These are phyloP conservation scores for Athelia psychrophila DNA, from an alignment of 1,284 basidiomycete species.

Conservation along the genomic window DNA sequence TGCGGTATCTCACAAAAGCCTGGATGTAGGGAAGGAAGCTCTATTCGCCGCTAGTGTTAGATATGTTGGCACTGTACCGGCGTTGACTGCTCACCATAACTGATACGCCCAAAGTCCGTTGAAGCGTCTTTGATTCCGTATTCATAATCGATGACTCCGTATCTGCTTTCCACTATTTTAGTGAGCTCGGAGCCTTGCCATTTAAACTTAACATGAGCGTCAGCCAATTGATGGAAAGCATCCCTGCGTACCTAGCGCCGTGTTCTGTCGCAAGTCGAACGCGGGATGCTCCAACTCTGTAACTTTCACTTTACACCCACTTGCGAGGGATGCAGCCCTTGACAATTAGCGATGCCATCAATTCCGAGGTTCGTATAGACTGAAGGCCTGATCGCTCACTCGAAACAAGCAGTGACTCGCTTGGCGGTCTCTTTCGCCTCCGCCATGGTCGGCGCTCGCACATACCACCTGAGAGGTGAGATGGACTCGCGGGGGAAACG, in stretches of 20 bases:
- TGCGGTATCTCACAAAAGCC: constrained; percentile 35
- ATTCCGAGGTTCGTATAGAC: neutral
- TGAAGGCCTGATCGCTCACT: constrained; percentile 39
- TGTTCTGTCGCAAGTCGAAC: constrained; percentile 67
- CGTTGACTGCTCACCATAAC: constrained; percentile 35
- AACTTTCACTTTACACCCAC: constrained; percentile 63
- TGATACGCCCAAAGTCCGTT: constrained; percentile 63
- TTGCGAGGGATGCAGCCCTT: constrained; percentile 69
- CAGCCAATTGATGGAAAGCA: neutral
- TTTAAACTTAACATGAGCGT: neutral
- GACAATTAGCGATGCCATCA: no score
- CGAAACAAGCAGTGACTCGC: constrained; percentile 68
- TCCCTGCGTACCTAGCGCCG: constrained; percentile 43
- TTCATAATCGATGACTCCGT: constrained; percentile 49
- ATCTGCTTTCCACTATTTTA: constrained; percentile 48
- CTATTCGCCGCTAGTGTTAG: constrained; percentile 17
- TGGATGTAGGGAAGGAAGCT: constrained; percentile 45
- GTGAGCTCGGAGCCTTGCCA: constrained; percentile 52
- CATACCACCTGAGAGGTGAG: constrained; percentile 45
- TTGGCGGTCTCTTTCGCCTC: constrained; percentile 55
- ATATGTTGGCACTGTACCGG: neutral
- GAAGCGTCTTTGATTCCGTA: constrained; percentile 61
- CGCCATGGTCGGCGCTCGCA: constrained; percentile 66
- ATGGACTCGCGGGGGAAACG: neutral
- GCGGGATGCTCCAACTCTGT: constrained; percentile 30